phyloP scores from a whole-genome alignment of 805 yeast genomes.

The Pichia paraexigua region DNA sequence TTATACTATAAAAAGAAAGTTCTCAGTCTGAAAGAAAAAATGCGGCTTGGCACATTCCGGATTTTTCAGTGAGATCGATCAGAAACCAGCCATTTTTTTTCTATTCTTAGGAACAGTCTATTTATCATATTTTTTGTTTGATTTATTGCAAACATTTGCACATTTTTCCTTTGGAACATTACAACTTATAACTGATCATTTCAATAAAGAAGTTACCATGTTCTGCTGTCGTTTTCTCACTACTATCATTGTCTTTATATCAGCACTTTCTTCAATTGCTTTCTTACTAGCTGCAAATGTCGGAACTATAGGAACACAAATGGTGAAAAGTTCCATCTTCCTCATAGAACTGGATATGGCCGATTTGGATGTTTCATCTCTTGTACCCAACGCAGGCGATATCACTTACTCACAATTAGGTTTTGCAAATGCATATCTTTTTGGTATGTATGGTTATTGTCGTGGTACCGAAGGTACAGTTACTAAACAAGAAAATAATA shows the following conservation, averaged over 20 bases:
- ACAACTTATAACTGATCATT: neutral
- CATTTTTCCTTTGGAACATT: neutral
- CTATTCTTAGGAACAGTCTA: neutral
- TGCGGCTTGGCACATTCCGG: neutral
- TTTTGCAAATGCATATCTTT: conserved; percentile 39
- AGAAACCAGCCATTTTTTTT: neutral
- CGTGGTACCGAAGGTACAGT: conserved; percentile 27
- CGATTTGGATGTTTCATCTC: conserved; percentile 13
- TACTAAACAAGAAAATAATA: conserved; percentile 7
- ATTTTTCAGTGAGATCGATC: neutral
- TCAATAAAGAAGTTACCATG: neutral
- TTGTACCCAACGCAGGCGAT: conserved; percentile 2
- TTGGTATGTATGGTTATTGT: conserved; percentile 65
- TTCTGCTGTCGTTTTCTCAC: conserved; percentile 5
- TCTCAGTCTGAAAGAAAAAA: neutral
- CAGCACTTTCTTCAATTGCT: conserved; percentile 34
- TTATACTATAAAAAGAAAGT: too few species aligned
- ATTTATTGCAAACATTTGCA: neutral
- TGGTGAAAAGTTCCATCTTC: conserved; percentile 38
- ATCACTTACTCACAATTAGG: conserved; percentile 23
- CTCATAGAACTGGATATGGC: conserved; percentile 41
- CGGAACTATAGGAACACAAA: conserved; percentile 38
- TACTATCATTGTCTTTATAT: conserved; percentile 15
- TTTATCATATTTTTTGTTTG: neutral
- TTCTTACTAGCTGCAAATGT: conserved; percentile 43